Conservation (phyloP, 2,329 filamentous ascomycete genomes). For the Colletotrichum sp. region DNA sequence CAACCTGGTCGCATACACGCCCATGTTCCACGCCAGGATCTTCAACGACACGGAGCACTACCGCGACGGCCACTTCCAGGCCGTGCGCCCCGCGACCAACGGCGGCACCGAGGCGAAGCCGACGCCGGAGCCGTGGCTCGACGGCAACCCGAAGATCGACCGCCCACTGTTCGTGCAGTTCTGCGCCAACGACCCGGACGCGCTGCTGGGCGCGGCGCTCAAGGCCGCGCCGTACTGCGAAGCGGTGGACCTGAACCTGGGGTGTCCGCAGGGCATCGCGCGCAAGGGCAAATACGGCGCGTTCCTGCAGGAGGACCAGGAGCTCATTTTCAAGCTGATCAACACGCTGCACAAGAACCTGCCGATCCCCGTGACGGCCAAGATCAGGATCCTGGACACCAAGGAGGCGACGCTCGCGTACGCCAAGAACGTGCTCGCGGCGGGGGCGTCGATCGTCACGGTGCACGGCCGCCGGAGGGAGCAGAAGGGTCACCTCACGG, state of each 20-base stretch:
- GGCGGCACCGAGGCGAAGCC: slow-evolving; percentile 2
- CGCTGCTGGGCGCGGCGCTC: slow-evolving; percentile 78
- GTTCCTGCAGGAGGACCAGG: slow-evolving; percentile 93
- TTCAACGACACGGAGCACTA: slow-evolving; percentile 81
- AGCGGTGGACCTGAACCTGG: slow-evolving; percentile 92
- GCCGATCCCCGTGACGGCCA: slow-evolving; percentile 87
- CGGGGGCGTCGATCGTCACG: slow-evolving; percentile 91
- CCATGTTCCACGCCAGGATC: slow-evolving; percentile 94
- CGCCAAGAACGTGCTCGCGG: slow-evolving; percentile 82
- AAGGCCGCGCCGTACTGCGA: slow-evolving; percentile 88
- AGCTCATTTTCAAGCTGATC: slow-evolving; percentile 82
- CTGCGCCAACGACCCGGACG: slow-evolving; percentile 86
- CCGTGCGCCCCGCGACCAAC: slow-evolving; percentile 45
- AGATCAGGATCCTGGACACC: slow-evolving; percentile 89
- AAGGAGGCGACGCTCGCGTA: slow-evolving; percentile 88
- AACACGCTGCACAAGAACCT: slow-evolving; percentile 81
- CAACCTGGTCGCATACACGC: slow-evolving; percentile 84
- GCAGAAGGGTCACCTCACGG: slow-evolving; percentile 95
- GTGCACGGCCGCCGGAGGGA: slow-evolving; percentile 89
- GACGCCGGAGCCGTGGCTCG: slow-evolving; percentile 63
- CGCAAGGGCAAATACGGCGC: slow-evolving; percentile 89
- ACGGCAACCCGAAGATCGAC: slow-evolving; percentile 85
- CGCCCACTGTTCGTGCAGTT: slow-evolving; percentile 95
- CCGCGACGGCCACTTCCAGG: slow-evolving; percentile 81
- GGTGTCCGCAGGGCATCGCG: slow-evolving; percentile 96